These are phyloP conservation scores for Beauveria pseudobassiana DNA, from an alignment of 2,329 filamentous ascomycete species.

Conservation along the genomic window DNA sequence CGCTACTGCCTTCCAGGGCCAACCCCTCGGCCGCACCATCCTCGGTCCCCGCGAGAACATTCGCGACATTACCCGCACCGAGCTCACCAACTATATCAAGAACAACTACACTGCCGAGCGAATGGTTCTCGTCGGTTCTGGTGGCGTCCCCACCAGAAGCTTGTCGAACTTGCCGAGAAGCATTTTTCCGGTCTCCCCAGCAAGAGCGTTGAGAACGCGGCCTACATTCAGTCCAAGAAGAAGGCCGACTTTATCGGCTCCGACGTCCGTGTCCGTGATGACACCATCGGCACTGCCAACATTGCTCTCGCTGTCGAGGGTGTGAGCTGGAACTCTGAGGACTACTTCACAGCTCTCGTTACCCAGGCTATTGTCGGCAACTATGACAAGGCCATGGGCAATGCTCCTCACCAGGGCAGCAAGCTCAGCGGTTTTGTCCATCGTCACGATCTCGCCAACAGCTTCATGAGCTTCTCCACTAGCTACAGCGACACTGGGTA, in stretches of 20 bases:
- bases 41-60: slow-evolving; percentile 98
- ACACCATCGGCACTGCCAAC: slow-evolving; percentile 92
- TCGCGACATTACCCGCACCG: slow-evolving; percentile 83
- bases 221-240: slow-evolving; percentile 71
- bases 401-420: slow-evolving; percentile 94
- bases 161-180: slow-evolving; percentile 94
- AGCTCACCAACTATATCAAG: slow-evolving; percentile 95
- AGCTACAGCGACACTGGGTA: slow-evolving; percentile 99
- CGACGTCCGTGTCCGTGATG: slow-evolving; percentile 90
- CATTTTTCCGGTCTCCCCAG: slow-evolving; percentile 77
- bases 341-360: slow-evolving; percentile 97
- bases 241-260: slow-evolving; percentile 95
- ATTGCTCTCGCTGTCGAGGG: slow-evolving; percentile 98
- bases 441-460: slow-evolving; percentile 93
- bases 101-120: slow-evolving; percentile 99
- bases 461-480: slow-evolving; percentile 99
- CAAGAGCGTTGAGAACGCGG: slow-evolving; percentile 65
- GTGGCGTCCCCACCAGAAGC: slow-evolving; percentile 86
- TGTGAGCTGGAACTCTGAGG: slow-evolving; percentile 98
- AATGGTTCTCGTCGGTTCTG: slow-evolving; percentile 96
- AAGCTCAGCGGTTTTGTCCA: slow-evolving; percentile 94
- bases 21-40: slow-evolving; percentile 95
- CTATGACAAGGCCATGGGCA: slow-evolving; percentile 98
- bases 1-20: slow-evolving; percentile 93
- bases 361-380: slow-evolving; percentile 98